Percentiles rank a stretch among this genome's conserved stretches.
phyloP scores from a whole-genome alignment of 2,329 filamentous ascomycete species.

The Monilinia fructicola region DNA sequence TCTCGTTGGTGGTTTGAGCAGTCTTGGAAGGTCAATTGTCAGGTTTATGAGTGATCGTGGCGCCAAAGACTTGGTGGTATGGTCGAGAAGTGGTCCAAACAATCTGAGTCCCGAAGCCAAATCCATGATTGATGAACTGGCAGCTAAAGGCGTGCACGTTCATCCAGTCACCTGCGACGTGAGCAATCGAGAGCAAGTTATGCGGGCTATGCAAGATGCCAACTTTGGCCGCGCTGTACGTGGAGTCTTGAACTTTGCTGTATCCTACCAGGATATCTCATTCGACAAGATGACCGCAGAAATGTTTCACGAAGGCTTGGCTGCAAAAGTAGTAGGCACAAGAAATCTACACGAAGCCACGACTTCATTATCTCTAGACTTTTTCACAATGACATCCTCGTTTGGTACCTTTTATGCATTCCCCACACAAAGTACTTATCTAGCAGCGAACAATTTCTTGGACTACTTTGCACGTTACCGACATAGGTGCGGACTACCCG shows the following conservation, averaged over 20 bases:
- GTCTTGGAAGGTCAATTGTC: no score
- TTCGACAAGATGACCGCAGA: no score
- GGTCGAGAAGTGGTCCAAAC: no score
- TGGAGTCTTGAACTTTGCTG: not conserved
- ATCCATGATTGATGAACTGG: no score
- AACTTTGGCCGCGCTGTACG: not conserved
- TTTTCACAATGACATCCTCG: conserved; percentile 42
- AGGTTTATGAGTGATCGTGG: no score
- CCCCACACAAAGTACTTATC: conserved; percentile 43
- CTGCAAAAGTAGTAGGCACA: not conserved
- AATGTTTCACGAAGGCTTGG: not conserved
- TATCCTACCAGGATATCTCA: no score
- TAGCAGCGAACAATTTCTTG: conserved; percentile 42
- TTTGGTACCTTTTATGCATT: conserved; percentile 38
- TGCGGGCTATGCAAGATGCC: not conserved
- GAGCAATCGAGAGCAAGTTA: not conserved
- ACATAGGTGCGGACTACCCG: not conserved
- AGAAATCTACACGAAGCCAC: not conserved
- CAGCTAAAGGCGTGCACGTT: no score
- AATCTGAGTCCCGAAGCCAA: no score
- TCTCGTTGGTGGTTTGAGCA: no score
- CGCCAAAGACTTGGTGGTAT: no score
- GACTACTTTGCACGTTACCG: conserved; percentile 31
- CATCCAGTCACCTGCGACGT: not conserved
- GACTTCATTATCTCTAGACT: conserved; percentile 37